These are phyloP conservation scores for Cyclotella sp. DNA, from an alignment of 108 stramenopile species.

Conservation along the genomic window DNA sequence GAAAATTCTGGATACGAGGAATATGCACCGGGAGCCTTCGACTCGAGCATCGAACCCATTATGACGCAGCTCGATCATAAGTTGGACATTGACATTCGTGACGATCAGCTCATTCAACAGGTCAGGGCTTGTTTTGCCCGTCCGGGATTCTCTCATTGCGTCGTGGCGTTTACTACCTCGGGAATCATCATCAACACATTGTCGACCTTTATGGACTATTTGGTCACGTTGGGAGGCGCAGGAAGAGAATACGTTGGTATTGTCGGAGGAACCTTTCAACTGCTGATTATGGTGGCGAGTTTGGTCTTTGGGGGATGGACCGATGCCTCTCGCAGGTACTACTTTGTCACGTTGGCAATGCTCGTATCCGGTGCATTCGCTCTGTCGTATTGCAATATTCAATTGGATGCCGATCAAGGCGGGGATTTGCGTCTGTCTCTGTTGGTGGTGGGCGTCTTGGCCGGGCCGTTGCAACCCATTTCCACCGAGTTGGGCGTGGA, in stretches of 20 bases:
- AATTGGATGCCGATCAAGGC: conserved; percentile 77
- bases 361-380: conserved; percentile 87
- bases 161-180: conserved; percentile 82
- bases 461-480: conserved; percentile 91
- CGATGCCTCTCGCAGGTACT: conserved; percentile 85
- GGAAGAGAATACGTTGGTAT: conserved; percentile 82
- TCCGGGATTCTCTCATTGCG: conserved; percentile 79
- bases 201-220: conserved; percentile 92
- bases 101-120: conserved; percentile 84
- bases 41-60: conserved; percentile 82
- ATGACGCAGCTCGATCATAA: conserved; percentile 79
- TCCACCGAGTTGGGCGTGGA: conserved; percentile 91
- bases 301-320: conserved; percentile 85
- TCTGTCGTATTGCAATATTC: conserved; percentile 84
- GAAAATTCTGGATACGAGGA: conserved; percentile 37
- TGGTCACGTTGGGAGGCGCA: conserved; percentile 85
- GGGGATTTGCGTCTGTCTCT: conserved; percentile 75
- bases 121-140: conserved; percentile 82
- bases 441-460: conserved; percentile 79
- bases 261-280: conserved; percentile 87
- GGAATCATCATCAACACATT: conserved; percentile 91
- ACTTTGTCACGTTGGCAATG: conserved; percentile 83
- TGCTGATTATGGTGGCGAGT: conserved; percentile 89
- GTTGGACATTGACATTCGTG: conserved; percentile 87
- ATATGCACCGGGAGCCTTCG: conserved; percentile 18